These are phyloP conservation scores for Thielaviopsis euricoi DNA, from an alignment of 2,329 filamentous ascomycete species.

Conservation along the genomic window DNA sequence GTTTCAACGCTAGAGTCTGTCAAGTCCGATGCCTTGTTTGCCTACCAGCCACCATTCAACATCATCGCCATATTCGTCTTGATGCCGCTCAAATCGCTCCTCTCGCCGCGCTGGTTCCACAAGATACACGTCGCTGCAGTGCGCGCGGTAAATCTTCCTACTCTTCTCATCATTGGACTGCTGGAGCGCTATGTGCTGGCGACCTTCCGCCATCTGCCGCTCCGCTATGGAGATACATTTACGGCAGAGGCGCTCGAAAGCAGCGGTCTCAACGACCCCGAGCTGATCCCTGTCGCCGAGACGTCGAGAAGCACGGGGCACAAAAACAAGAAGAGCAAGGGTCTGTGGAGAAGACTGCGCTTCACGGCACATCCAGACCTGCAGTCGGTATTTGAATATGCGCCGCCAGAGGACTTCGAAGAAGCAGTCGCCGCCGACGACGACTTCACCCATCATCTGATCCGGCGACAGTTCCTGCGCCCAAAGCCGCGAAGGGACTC, in stretches of 20 bases:
- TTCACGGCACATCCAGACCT: constrained; percentile 58
- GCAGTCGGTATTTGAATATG: constrained; percentile 54
- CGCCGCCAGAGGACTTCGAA: constrained; percentile 45
- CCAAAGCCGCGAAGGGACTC: constrained; percentile 35
- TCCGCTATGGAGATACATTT: constrained; percentile 11
- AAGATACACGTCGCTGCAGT: constrained; percentile 72
- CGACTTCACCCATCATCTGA: constrained; percentile 39
- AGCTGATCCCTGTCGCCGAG: constrained; percentile 8
- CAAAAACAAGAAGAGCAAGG: background rate
- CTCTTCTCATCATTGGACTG: constrained; percentile 53
- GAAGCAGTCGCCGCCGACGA: constrained; percentile 43
- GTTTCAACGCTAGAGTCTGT: constrained; percentile 75
- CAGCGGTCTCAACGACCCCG: constrained; percentile 4
- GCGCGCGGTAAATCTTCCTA: constrained; percentile 56
- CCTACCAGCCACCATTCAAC: constrained; percentile 72
- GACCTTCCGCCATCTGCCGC: constrained; percentile 23
- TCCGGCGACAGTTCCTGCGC: constrained; percentile 39
- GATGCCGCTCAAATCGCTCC: constrained; percentile 60
- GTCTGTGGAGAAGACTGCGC: constrained; percentile 50
- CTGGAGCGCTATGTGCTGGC: constrained; percentile 53
- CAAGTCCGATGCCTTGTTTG: constrained; percentile 69
- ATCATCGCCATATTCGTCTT: constrained; percentile 59
- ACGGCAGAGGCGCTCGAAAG: constrained; percentile 9
- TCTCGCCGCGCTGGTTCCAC: constrained; percentile 75
- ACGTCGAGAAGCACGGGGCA: background rate